These are phyloP conservation scores for Phascolomyces articulosus DNA, from an alignment of 371 early-diverging fungal genomes.

Conservation along the genomic window DNA sequence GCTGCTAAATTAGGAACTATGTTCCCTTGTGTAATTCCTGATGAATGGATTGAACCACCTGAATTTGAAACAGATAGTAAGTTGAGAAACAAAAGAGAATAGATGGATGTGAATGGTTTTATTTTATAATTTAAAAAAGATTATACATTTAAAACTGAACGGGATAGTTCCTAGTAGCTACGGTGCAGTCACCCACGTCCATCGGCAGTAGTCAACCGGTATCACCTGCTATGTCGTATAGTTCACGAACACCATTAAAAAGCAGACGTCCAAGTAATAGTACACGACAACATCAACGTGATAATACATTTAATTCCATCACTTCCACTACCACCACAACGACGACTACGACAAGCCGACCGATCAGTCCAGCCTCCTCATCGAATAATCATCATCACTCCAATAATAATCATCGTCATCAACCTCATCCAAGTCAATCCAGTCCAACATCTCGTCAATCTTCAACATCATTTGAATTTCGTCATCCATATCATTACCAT, in stretches of 20 bases:
- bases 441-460: constrained; percentile 20
- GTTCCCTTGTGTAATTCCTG: constrained; percentile 71
- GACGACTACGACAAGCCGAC: not conserved
- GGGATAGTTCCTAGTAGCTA: constrained; percentile 13
- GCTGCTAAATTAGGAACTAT: constrained; percentile 68
- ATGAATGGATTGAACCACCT: constrained; percentile 70
- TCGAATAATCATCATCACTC: not conserved
- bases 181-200: constrained; percentile 3
- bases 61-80: constrained; percentile 37
- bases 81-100: not conserved
- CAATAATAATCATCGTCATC: not conserved
- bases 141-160: constrained; percentile 1
- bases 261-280: constrained; percentile 5
- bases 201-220: constrained; percentile 13
- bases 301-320: constrained; percentile 1
- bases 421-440: constrained; percentile 5
- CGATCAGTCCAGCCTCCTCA: constrained; percentile 1
- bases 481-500: constrained; percentile 10
- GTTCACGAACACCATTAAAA: constrained; percentile 6
- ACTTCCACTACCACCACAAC: not conserved
- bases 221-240: not conserved
- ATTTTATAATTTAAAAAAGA: not conserved
- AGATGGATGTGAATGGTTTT: not conserved
- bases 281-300: constrained; percentile 13
- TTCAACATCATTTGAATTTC: constrained; percentile 19